These are phyloP conservation scores for Oryza longistaminata DNA, from an alignment of 176 grass and related monocot species.

Conservation along the genomic window DNA sequence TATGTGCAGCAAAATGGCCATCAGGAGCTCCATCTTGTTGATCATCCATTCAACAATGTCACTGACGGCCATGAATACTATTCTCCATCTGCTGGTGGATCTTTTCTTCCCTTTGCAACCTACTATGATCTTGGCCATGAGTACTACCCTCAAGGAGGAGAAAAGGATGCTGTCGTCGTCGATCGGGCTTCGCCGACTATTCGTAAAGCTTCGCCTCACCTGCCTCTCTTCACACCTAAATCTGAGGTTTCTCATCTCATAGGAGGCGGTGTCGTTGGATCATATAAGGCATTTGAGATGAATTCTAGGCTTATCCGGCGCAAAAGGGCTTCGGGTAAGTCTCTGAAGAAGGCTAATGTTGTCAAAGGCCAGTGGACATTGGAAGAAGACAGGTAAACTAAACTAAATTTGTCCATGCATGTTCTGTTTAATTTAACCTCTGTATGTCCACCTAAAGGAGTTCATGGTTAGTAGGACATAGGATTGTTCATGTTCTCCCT, in stretches of 20 bases:
- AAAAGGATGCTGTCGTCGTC: not conserved
- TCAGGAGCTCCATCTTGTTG: slow-evolving; percentile 22
- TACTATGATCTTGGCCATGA: slow-evolving; percentile 17
- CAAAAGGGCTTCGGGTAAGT: slow-evolving; percentile 35
- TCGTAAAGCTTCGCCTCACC: not conserved
- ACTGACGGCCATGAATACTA: not conserved
- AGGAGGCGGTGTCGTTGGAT: slow-evolving; percentile 10
- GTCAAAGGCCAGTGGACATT: slow-evolving; percentile 95
- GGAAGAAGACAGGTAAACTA: slow-evolving; percentile 71
- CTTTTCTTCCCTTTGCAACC: slow-evolving; percentile 14
- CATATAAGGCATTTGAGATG: slow-evolving; percentile 22
- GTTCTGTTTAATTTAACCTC: not conserved
- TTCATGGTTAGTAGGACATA: not conserved
- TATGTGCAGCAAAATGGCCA: slow-evolving; percentile 28
- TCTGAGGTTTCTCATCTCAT: slow-evolving; percentile 34
- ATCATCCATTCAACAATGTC: slow-evolving; percentile 29
- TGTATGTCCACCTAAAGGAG: not conserved
- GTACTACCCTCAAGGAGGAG: not conserved
- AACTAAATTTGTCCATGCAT: not conserved
- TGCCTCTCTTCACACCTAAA: slow-evolving; percentile 42
- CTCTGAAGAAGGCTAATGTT: slow-evolving; percentile 59
- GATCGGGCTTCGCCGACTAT: not conserved
- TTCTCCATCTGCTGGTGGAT: not conserved
- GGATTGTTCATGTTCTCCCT: not conserved
- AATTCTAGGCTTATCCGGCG: slow-evolving; percentile 27